Percentiles rank a stretch among this genome's conserved stretches.
Evolutionary conservation across 2,329 filamentous ascomycete species (phyloP).

Genomic region (Hypoxylon sp.): DNA sequence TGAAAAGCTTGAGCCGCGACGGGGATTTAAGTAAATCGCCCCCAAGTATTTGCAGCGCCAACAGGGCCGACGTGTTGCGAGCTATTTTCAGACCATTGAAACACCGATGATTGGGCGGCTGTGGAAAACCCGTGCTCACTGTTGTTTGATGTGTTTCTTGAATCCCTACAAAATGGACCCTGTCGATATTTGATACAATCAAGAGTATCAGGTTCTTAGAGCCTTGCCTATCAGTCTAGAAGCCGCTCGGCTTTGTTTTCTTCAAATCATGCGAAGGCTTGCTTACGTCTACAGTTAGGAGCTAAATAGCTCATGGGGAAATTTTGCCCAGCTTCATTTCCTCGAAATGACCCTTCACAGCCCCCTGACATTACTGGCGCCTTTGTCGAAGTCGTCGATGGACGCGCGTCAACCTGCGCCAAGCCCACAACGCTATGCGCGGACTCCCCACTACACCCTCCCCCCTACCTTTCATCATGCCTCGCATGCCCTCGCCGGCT

Average conservation of each 20-base stretch:
- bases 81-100: constrained; percentile 33
- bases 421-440: constrained; percentile 37
- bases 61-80: constrained; percentile 6
- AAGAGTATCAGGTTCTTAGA: constrained; percentile 35
- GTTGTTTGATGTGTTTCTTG: constrained; percentile 35
- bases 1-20: background rate
- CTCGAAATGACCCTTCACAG: constrained; percentile 15
- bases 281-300: constrained; percentile 28
- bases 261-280: constrained; percentile 25
- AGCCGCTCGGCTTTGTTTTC: constrained; percentile 27
- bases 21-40: constrained; percentile 7
- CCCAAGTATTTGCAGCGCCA: constrained; percentile 12
- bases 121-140: constrained; percentile 31
- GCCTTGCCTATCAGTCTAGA: constrained; percentile 17
- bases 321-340: constrained; percentile 21
- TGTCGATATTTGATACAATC: constrained; percentile 31
- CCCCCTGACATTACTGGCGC: constrained; percentile 26
- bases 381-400: constrained; percentile 28
- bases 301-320: constrained; percentile 2
- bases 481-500: constrained; percentile 9
- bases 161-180: constrained; percentile 25
- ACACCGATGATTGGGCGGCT: constrained; percentile 30
- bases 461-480: constrained; percentile 17
- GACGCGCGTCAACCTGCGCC: constrained; percentile 44
- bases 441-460: constrained; percentile 37